Evolutionary conservation across 768 basidiomycete genomes (phyloP), one percentile per base, ranked within the genome.

Genomic region (Xerocomus potaroensis): DNA sequence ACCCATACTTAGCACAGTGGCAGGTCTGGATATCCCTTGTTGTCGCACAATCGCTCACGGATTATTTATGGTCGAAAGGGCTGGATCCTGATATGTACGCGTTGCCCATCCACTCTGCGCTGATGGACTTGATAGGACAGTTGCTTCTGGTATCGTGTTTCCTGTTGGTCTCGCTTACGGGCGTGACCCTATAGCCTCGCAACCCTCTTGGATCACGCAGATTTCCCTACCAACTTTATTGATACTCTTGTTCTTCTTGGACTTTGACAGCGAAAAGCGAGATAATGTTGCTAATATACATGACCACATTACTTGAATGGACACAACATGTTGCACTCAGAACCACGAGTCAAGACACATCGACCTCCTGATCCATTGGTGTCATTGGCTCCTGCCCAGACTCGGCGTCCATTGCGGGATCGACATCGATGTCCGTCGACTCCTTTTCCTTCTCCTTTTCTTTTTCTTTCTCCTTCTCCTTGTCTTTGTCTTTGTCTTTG

Each of bases 81-180:
- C 72, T 81, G 22, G 93, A 97, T 62, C 93, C 93, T 5, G 93
- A 97, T 63, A 83, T 87, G 68, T 94, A 95, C 62, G 91, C 91
- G 2, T 69, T 97, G n/a, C 93, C 93, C 8, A 79, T 95, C 22
- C 92, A 95, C 54, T 91, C 89, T 10, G 89, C 92, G 1, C 60
- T 91, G 34, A 84, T 93, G 75, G 91, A 94, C 63, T 78, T 95
- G 42, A 67, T 87, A 26, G 90, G 91, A 14, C 87, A 93, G 61
- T 62, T 86, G 18, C 70, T 95, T 8, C 77, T 97, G 8, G 90
- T 91, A 2, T 56, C 78, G 1, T 87, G 85, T 61, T 90, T 87
- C 55, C 77, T 82, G 62, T 67, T 89, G 23, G 83, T 84, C 3
- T 75, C 79, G 2, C 56, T 56, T 12, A 31, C 76, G 3, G 77